These are phyloP conservation scores for Microdochium paspali DNA, from an alignment of 2,329 filamentous ascomycete species.

Conservation along the genomic window DNA sequence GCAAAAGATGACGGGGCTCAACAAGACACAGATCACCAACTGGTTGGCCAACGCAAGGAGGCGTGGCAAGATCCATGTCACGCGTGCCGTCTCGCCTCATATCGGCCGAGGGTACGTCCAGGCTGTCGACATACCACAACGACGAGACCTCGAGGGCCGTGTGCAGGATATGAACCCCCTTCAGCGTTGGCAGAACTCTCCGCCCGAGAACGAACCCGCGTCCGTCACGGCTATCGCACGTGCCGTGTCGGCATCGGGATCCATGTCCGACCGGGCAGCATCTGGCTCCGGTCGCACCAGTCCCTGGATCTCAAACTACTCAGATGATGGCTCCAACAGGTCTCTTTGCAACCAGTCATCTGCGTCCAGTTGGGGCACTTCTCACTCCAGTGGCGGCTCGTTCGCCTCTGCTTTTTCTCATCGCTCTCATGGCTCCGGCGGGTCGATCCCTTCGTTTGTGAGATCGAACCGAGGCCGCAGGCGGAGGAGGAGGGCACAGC, in stretches of 20 bases:
- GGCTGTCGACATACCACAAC: conserved; percentile 65
- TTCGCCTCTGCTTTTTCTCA: conserved; percentile 51
- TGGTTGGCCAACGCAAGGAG: conserved; percentile 88
- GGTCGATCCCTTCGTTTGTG: conserved; percentile 33
- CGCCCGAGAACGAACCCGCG: conserved; percentile 50
- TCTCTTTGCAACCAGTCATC: conserved; percentile 52
- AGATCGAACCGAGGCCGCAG: conserved; percentile 31
- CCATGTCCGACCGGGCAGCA: conserved; percentile 21
- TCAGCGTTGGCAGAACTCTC: conserved; percentile 50
- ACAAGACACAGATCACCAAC: conserved; percentile 76
- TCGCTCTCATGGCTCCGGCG: conserved; percentile 46
- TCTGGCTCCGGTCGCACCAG: conserved; percentile 47
- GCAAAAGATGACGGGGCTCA: conserved; percentile 70
- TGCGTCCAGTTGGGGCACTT: conserved; percentile 50
- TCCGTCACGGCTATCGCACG: conserved; percentile 49
- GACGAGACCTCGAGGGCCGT: conserved; percentile 28
- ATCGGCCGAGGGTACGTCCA: conserved; percentile 47
- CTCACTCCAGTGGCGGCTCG: conserved; percentile 48
- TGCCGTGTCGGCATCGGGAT: conserved; percentile 44
- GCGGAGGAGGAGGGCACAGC: conserved; percentile 36
- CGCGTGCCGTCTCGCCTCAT: conserved; percentile 61
- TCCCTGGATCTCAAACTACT: conserved; percentile 46
- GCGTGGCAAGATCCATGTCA: conserved; percentile 65
- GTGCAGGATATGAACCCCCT: conserved; percentile 44
- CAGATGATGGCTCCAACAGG: conserved; percentile 49